Base-by-base conservation (phyloP, 2,329 filamentous ascomycete genomes). In the Blastomyces gilchristii region DNA sequence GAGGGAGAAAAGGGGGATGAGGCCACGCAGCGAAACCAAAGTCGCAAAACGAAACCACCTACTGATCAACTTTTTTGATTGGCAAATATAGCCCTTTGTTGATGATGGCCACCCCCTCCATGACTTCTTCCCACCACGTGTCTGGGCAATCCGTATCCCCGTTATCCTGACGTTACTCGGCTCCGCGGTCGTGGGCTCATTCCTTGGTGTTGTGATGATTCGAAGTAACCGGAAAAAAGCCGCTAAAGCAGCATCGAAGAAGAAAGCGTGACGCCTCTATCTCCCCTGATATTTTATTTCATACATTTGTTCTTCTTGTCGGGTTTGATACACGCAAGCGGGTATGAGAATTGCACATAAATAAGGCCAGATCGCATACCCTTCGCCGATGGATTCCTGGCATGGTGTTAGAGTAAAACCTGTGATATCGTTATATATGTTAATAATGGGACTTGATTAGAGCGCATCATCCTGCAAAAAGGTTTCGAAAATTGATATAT, bases 111-210 rank as follows among this genome's bases (percentile, higher is more conserved):
- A 99, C 77, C 87, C 91, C 63, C 87, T 97, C 64, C 94, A 99
- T 75, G 88, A 88, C 75, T 83, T 97, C 80, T 99, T 99, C 81
- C 94, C 91, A 66, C 93, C 93, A 57, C 92, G 94, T 76, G 92
- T 96, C 75, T 99, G 94, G 94, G 94, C 94, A 65, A 96, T 99
- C 75, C 92, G 94, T 76, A 94, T 99, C 73, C 94, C 94, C 70
- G 93, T 99, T 71, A 96, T 99, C 75, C 87, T 99, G 69, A 88
- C 97, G 67, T 86, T 99, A 57, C 83, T 99, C 68, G 92, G 88
- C 67, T 92, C 88, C 65, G 91, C 94, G 64, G 91, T 99, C 65
- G 93, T 99, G 65, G 94, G 94, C 67, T 95, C 91, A 65, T 99
- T 99, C 82, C 83, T 99, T 69, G 88, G 89, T 71, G 87, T 96